These are phyloP conservation scores for Alternaria tenuissima DNA, from an alignment of 2,329 filamentous ascomycete genomes.

Conservation along the genomic window DNA sequence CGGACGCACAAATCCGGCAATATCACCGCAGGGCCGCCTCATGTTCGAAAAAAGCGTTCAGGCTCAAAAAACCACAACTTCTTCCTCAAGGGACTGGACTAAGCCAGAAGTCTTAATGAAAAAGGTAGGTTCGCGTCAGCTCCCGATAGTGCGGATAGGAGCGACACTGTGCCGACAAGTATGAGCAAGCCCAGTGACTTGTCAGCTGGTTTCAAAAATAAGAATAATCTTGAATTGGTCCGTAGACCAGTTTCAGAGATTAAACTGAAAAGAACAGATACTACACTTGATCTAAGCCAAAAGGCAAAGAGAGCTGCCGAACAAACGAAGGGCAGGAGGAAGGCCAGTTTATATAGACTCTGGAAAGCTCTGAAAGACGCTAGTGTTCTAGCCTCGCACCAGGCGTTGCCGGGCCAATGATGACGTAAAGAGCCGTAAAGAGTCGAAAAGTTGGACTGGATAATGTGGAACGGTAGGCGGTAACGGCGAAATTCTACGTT, in stretches of 20 bases:
- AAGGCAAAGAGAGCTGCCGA: conserved; percentile 27
- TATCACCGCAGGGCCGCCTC: too few species aligned
- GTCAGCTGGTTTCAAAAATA: conserved; percentile 3
- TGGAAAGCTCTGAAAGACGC: background rate
- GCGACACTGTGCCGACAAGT: conserved; percentile 6
- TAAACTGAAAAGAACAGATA: conserved; percentile 97
- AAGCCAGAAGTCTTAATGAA: conserved; percentile 3
- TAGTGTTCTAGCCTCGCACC: background rate
- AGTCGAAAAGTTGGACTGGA: background rate
- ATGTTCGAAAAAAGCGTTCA: too few species aligned
- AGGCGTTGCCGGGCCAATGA: conserved; percentile 3
- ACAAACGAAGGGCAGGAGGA: conserved; percentile 4
- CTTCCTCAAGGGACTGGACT: conserved; percentile 36
- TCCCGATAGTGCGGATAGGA: conserved; percentile 1
- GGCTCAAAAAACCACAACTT: background rate
- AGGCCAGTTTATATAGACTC: conserved; percentile 4
- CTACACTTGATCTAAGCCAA: conserved; percentile 47
- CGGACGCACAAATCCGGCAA: too few species aligned
- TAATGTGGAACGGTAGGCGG: background rate
- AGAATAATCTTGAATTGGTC: conserved; percentile 15
- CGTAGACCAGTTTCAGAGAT: conserved; percentile 3
- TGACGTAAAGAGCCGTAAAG: background rate
- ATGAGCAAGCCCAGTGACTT: conserved; percentile 7
- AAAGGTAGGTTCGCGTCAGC: conserved; percentile 1
- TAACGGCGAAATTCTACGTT: background rate